Conservation (phyloP, 352 stramenopile species). For the Phytopythium aichiense region DNA sequence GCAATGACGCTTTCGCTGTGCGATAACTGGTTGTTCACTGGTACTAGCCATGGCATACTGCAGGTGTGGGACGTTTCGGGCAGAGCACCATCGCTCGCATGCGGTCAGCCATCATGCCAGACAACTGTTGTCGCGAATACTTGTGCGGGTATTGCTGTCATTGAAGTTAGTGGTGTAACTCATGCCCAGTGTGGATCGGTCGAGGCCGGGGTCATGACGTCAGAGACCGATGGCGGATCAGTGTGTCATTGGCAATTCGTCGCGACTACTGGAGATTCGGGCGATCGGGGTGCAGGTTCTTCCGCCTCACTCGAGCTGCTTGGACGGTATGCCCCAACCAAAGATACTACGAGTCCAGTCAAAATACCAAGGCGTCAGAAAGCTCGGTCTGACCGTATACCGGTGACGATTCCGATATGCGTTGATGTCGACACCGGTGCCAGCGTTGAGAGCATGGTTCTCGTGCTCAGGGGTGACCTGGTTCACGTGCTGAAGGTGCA, state of each 20-base stretch:
- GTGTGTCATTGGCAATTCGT: constrained; percentile 30
- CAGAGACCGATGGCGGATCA: constrained; percentile 20
- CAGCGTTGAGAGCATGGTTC: constrained; percentile 44
- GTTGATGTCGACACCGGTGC: constrained; percentile 47
- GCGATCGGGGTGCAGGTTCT: not conserved
- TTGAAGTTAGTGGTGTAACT: not conserved
- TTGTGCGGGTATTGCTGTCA: constrained; percentile 16
- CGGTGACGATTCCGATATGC: constrained; percentile 28
- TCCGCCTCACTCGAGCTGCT: not conserved
- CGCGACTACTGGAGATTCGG: not conserved
- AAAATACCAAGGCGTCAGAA: not conserved
- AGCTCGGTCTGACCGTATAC: constrained; percentile 12
- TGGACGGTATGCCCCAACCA: not conserved
- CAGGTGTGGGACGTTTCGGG: constrained; percentile 51
- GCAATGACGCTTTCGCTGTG: constrained; percentile 28
- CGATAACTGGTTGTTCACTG: constrained; percentile 54
- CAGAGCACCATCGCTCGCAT: constrained; percentile 4
- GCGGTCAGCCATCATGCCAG: not conserved
- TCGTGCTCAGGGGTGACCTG: constrained; percentile 44
- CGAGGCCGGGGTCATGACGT: constrained; percentile 30
- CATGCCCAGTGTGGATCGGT: not conserved
- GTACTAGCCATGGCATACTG: constrained; percentile 32
- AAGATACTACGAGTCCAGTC: not conserved
- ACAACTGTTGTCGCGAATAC: constrained; percentile 3
- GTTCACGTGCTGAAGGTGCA: constrained; percentile 75